Evolutionary conservation across 2,329 filamentous ascomycete species (phyloP).

Genomic region (Ceratocystis cubensis): DNA sequence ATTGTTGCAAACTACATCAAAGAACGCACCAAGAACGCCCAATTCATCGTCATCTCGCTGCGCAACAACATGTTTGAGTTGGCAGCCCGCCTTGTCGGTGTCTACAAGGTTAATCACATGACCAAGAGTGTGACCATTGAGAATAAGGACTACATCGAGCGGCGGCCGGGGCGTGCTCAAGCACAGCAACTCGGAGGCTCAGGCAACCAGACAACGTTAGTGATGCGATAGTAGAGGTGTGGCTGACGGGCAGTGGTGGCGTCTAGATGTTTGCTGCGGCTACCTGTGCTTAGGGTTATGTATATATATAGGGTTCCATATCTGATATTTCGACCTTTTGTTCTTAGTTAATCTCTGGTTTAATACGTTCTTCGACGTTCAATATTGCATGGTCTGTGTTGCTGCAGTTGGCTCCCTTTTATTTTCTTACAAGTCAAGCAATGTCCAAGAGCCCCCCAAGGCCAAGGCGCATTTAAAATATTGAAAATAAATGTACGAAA

Average conservation of each 20-base stretch:
- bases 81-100: constrained; percentile 83
- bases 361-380: too few relatives aligned
- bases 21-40: constrained; percentile 95
- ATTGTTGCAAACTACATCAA: constrained; percentile 99
- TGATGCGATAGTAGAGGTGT: constrained; percentile 13
- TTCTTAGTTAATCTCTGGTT: too few relatives aligned
- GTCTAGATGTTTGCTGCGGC: neutral
- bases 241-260: neutral
- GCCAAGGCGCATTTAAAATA: too few relatives aligned
- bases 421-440: too few relatives aligned
- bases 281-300: neutral
- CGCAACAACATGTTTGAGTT: constrained; percentile 99
- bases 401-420: too few relatives aligned
- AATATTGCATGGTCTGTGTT: too few relatives aligned
- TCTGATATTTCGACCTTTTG: too few relatives aligned
- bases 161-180: constrained; percentile 30
- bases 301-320: neutral
- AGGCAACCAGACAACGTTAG: constrained; percentile 15
- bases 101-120: constrained; percentile 99
- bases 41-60: constrained; percentile 96
- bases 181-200: constrained; percentile 17
- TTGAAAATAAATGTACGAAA: too few relatives aligned
- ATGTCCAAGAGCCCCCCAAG: too few relatives aligned
- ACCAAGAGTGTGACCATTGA: constrained; percentile 85
- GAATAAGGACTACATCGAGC: constrained; percentile 61